phyloP scores from a whole-genome alignment of 2,329 filamentous ascomycete genomes.

The Aspergillus bombycis region DNA sequence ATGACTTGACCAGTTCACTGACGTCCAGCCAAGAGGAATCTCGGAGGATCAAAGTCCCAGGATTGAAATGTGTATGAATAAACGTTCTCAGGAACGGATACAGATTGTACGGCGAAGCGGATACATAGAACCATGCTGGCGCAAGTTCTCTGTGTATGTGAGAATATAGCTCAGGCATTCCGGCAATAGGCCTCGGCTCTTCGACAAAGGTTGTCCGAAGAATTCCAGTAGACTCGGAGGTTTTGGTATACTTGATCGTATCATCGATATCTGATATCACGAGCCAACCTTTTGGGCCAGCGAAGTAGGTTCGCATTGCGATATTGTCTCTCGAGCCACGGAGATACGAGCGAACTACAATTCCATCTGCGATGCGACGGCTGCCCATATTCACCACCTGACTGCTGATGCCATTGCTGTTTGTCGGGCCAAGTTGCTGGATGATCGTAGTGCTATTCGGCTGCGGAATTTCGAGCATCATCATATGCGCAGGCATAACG shows the following conservation, averaged over 20 bases:
- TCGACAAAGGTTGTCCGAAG: conserved; percentile 82
- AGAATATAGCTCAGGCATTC: conserved; percentile 84
- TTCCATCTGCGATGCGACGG: conserved; percentile 50
- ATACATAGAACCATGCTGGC: conserved; percentile 89
- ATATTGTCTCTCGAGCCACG: conserved; percentile 43
- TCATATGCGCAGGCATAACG: conserved; percentile 69
- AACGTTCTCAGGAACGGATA: conserved; percentile 85
- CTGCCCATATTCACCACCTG: conserved; percentile 61
- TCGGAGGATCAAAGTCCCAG: conserved; percentile 79
- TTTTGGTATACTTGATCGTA: conserved; percentile 90
- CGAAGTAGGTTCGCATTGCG: conserved; percentile 72
- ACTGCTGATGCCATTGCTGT: conserved; percentile 71
- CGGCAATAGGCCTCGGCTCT: conserved; percentile 68
- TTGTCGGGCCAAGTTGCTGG: conserved; percentile 68
- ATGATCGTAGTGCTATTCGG: conserved; percentile 41
- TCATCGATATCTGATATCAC: conserved; percentile 92
- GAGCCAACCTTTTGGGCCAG: conserved; percentile 77
- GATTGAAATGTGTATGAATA: conserved; percentile 69
- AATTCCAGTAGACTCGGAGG: conserved; percentile 77
- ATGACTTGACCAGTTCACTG: conserved; percentile 73
- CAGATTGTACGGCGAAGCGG: conserved; percentile 90
- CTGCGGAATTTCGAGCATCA: conserved; percentile 67
- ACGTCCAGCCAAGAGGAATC: conserved; percentile 87
- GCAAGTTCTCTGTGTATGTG: conserved; percentile 61
- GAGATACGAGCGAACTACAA: conserved; percentile 46